Conservation (phyloP, 2,329 filamentous ascomycete species). For the Trematosphaeria pertusa region DNA sequence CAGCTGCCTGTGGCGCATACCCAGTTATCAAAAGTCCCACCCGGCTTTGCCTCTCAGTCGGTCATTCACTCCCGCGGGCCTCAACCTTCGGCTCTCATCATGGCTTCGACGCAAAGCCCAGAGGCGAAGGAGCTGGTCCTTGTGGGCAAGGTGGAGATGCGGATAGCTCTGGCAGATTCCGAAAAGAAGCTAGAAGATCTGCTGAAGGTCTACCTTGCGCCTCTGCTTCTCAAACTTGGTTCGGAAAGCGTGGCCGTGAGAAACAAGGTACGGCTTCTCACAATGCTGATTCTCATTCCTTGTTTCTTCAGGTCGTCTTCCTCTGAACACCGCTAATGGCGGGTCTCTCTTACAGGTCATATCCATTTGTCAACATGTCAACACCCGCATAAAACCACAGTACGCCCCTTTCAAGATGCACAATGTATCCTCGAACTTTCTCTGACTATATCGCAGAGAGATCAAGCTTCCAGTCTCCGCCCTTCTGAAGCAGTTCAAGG, state of each 20-base stretch:
- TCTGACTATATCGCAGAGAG: slow-evolving; percentile 44
- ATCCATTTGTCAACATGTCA: slow-evolving; percentile 74
- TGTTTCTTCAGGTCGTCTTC: slow-evolving; percentile 3
- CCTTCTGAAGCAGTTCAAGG: slow-evolving; percentile 88
- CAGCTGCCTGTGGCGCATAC: slow-evolving; percentile 27
- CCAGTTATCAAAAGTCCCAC: background rate
- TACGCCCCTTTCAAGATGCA: slow-evolving; percentile 38
- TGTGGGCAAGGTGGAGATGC: slow-evolving; percentile 83
- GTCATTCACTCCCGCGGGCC: slow-evolving; percentile 4
- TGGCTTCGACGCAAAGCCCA: slow-evolving; percentile 39
- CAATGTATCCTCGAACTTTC: background rate
- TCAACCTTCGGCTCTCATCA: slow-evolving; percentile 21
- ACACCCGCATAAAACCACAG: slow-evolving; percentile 66
- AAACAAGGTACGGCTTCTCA: slow-evolving; percentile 66
- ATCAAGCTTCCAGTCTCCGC: slow-evolving; percentile 85
- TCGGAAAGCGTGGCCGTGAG: slow-evolving; percentile 83
- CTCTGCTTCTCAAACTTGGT: slow-evolving; percentile 83
- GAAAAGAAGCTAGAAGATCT: slow-evolving; percentile 82
- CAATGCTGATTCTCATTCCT: background rate
- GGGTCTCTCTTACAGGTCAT: slow-evolving; percentile 59
- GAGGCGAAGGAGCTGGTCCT: slow-evolving; percentile 81
- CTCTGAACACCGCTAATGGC: slow-evolving; percentile 40
- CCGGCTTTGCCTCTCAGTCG: background rate
- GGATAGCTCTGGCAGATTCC: slow-evolving; percentile 81
- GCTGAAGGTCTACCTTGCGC: slow-evolving; percentile 78